Percentiles rank a stretch among this genome's conserved stretches.
Evolutionary conservation across 2,329 filamentous ascomycete species (phyloP).

Genomic region (Fusarium setosum): DNA sequence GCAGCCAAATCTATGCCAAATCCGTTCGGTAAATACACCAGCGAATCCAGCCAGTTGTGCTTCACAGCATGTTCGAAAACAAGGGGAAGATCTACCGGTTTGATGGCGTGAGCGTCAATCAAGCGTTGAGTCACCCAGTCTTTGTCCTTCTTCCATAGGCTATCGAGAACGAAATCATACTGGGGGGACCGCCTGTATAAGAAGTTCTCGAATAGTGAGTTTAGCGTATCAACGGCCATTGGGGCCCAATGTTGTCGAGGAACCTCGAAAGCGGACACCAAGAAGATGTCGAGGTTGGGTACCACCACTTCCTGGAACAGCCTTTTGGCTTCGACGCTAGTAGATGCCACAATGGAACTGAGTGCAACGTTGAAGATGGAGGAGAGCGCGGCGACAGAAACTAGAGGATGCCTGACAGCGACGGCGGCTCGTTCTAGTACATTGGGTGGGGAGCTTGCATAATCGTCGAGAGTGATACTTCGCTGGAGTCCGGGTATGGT

Average conservation of each 20-base stretch:
- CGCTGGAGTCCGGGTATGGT: conserved; percentile 85
- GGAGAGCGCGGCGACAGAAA: conserved; percentile 86
- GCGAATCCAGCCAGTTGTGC: conserved; percentile 85
- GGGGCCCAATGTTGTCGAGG: conserved; percentile 78
- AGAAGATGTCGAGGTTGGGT: conserved; percentile 81
- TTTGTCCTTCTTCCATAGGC: conserved; percentile 90
- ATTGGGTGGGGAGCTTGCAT: conserved; percentile 59
- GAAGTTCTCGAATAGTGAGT: conserved; percentile 85
- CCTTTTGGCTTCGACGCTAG: conserved; percentile 71
- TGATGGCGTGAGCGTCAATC: conserved; percentile 82
- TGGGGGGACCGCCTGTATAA: conserved; percentile 81
- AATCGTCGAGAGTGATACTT: conserved; percentile 76
- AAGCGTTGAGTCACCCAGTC: conserved; percentile 87
- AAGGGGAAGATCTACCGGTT: conserved; percentile 62
- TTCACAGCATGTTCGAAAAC: conserved; percentile 75
- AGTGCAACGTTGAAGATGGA: conserved; percentile 75
- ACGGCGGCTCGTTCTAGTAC: conserved; percentile 64
- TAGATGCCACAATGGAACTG: conserved; percentile 69
- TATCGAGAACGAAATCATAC: conserved; percentile 90
- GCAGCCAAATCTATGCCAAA: conserved; percentile 91
- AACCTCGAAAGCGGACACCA: conserved; percentile 81
- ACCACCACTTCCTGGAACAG: conserved; percentile 75
- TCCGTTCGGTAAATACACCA: conserved; percentile 82
- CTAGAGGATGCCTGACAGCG: conserved; percentile 86
- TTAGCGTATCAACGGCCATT: conserved; percentile 80